Evolutionary conservation across 495 filamentous ascomycete genomes (phyloP).

Genomic region (Pyrenopolyporus hunteri): DNA sequence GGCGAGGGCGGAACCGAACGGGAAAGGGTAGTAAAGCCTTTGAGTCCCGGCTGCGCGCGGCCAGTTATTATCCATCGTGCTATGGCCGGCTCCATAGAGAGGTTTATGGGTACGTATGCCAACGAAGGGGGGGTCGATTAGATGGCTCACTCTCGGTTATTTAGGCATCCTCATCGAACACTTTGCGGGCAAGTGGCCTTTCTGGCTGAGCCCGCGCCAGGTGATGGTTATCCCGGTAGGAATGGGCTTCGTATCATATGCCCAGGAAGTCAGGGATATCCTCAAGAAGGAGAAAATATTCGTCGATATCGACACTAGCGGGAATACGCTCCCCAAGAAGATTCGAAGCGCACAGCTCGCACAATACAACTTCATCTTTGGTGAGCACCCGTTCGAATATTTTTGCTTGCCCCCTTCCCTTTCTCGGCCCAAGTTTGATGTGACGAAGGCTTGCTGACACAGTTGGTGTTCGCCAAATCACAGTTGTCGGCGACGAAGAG

Average conservation of each 20-base stretch:
- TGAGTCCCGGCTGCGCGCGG: conserved; percentile 75
- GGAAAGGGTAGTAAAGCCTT: conserved; percentile 54
- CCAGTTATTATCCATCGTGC: conserved; percentile 98
- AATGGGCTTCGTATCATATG: conserved; percentile 82
- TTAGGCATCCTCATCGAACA: conserved; percentile 81
- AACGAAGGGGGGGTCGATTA: too few species aligned
- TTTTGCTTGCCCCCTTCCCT: background rate
- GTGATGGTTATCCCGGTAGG: conserved; percentile 92
- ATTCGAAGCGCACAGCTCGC: conserved; percentile 84
- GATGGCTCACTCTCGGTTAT: background rate
- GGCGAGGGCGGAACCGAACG: conserved; percentile 41
- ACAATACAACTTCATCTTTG: conserved; percentile 92
- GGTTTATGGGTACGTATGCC: conserved; percentile 71
- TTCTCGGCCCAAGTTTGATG: too few species aligned
- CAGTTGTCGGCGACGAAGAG: conserved; percentile 86
- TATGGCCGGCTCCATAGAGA: conserved; percentile 91
- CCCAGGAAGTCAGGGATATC: conserved; percentile 74
- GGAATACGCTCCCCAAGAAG: conserved; percentile 97
- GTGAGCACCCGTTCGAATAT: conserved; percentile 48
- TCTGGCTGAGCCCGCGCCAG: conserved; percentile 95
- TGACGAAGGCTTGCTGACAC: too few species aligned
- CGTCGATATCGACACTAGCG: conserved; percentile 84
- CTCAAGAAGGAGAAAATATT: conserved; percentile 68
- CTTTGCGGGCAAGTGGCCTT: conserved; percentile 97
- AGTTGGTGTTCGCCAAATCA: conserved; percentile 3